phyloP scores from a whole-genome alignment of 2,329 filamentous ascomycete species.

The Alternaria ventricosa region DNA sequence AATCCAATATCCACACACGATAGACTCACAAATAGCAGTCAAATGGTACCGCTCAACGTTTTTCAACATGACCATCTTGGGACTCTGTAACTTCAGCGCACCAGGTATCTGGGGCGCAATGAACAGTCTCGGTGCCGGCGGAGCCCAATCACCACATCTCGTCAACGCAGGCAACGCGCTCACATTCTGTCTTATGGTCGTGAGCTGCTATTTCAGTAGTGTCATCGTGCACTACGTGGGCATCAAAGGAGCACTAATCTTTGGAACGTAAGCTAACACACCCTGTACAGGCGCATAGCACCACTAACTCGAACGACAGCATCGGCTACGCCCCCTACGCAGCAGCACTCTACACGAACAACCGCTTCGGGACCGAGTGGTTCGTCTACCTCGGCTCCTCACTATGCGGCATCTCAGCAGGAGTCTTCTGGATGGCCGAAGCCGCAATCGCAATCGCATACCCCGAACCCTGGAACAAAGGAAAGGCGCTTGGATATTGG shows the following conservation, averaged over 20 bases:
- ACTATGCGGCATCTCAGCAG: slow-evolving; percentile 72
- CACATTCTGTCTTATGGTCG: slow-evolving; percentile 75
- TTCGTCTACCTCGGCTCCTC: slow-evolving; percentile 71
- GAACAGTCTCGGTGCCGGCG: slow-evolving; percentile 75
- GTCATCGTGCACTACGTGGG: slow-evolving; percentile 71
- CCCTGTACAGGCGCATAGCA: neutral
- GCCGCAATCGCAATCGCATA: slow-evolving; percentile 76
- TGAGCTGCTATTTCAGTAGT: slow-evolving; percentile 71
- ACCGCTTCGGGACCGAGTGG: slow-evolving; percentile 73
- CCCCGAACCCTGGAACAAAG: slow-evolving; percentile 65
- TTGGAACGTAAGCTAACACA: slow-evolving; percentile 63
- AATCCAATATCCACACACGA: neutral
- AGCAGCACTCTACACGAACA: slow-evolving; percentile 73
- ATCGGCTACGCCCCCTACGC: slow-evolving; percentile 75
- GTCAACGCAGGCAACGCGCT: slow-evolving; percentile 75
- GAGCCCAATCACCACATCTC: slow-evolving; percentile 67
- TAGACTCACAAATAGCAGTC: slow-evolving; percentile 46
- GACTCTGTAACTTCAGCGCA: slow-evolving; percentile 72
- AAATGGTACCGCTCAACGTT: slow-evolving; percentile 76
- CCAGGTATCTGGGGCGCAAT: slow-evolving; percentile 75
- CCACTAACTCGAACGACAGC: slow-evolving; percentile 29
- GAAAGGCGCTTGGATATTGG: slow-evolving; percentile 68
- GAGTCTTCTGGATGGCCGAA: slow-evolving; percentile 78
- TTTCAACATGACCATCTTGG: slow-evolving; percentile 75
- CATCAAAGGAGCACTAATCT: slow-evolving; percentile 73